A percentile compares a stretch with the other conserved stretches of the same genome.
Conservation (phyloP, 192 early-diverging fungal genomes). For the Neocallimastix lanati region DNA sequence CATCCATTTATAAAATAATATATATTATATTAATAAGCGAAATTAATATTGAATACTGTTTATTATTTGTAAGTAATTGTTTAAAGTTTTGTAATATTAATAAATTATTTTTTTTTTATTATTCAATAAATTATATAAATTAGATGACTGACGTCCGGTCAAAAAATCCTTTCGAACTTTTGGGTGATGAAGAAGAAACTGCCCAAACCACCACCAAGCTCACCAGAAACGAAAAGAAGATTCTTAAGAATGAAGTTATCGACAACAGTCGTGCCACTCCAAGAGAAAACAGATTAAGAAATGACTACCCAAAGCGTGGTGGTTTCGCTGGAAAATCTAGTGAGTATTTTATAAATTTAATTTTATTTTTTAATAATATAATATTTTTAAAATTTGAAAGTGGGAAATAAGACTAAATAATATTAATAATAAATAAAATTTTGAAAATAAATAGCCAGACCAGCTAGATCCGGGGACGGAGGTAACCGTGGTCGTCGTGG, state of each 20-base stretch:
- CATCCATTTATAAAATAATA: too few species aligned
- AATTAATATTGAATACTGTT: too few species aligned
- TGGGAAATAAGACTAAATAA: too few species aligned
- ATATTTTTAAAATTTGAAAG: too few species aligned
- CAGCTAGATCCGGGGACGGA: slow-evolving; percentile 9
- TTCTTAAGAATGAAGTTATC: slow-evolving; percentile 2
- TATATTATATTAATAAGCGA: too few species aligned
- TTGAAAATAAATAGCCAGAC: slow-evolving; percentile 1
- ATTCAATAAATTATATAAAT: too few species aligned
- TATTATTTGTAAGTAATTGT: too few species aligned
- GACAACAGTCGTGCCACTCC: slow-evolving; percentile 1
- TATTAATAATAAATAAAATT: too few species aligned
- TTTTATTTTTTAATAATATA: too few species aligned
- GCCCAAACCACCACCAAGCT: slow-evolving; percentile 13
- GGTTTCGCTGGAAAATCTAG: slow-evolving; percentile 5
- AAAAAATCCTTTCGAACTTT: slow-evolving; percentile 48
- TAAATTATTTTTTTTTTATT: too few species aligned
- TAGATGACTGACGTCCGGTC: slow-evolving; percentile 10
- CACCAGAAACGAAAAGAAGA: slow-evolving; percentile 17
- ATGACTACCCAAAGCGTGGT: slow-evolving; percentile 12
- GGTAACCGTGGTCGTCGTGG: slow-evolving; percentile 12
- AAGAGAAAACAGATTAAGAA: slow-evolving; percentile 11
- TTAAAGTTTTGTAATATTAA: too few species aligned
- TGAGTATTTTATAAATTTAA: background rate
- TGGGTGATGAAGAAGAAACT: slow-evolving; percentile 34